Evolutionary conservation across 306 rosid species (phyloP), one percentile per base, ranked within the genome.

Genomic region (Rosa persica): DNA sequence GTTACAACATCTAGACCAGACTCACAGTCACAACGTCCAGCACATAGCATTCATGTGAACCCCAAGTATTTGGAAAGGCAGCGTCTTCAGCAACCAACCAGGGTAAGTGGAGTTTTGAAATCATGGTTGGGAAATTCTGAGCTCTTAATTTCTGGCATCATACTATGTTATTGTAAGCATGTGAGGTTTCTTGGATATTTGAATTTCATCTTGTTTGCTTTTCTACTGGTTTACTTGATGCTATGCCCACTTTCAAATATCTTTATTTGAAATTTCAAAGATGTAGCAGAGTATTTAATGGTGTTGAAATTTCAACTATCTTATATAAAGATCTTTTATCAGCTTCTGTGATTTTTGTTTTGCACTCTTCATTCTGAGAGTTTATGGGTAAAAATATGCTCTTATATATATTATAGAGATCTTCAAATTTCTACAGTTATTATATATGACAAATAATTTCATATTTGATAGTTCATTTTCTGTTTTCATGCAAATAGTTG

Each of bases 21-120:
- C 87, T 83, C 93, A 3, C 93, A 84, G 87, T 78, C 98, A 38
- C 93, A 84, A 71, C 90, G 90, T 23, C 97, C 89, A 2, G 87
- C 92, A 25, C 97, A 91, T 70, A 88, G 97, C 78, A 92, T 94
- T 82, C 98, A 94, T 79, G 97, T 94, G 70, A 92, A 94, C 86
- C 98, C 98, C 80, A 92, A 92, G 83, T 94, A 92, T 86, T 83
- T 94, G 75, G 98, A 94, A 83, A 89, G 92, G 74, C 98, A 93
- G 81, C 92, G 92, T 51, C 90, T 94, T 81, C 96, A 92, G 89
- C 97, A 89, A 87, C 87, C 93, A 34, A 77, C 77, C 67, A 79
- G 86, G 92, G 98, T 94, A 83, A 67, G 96, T 84, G 80, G 80
- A 79, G 77, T 70, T 70, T 67, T 68, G 25, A 70, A 74, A 52